phyloP scores from a whole-genome alignment of 2,329 filamentous ascomycete genomes.

The Colletotrichum theobromicola region DNA sequence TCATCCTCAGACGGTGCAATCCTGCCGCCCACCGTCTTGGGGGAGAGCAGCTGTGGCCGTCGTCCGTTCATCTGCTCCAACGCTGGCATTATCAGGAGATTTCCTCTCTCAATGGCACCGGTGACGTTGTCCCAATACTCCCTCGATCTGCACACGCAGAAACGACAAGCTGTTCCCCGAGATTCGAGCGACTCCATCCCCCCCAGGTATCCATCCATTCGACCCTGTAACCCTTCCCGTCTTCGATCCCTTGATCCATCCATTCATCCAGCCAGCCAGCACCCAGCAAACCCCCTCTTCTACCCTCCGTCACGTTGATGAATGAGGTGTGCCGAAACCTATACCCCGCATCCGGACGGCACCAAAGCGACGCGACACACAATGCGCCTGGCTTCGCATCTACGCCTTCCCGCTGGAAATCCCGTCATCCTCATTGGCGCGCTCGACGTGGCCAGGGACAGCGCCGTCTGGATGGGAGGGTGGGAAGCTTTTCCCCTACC shows the following conservation, averaged over 20 bases:
- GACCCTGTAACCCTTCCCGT: background rate
- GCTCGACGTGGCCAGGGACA: background rate
- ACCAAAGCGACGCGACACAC: constrained; percentile 16
- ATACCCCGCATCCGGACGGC: constrained; percentile 21
- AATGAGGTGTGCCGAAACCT: constrained; percentile 16
- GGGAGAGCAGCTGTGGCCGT: background rate
- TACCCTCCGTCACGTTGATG: constrained; percentile 13
- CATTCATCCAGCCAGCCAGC: background rate
- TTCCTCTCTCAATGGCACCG: background rate
- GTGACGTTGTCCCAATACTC: background rate
- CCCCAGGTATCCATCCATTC: constrained; percentile 9
- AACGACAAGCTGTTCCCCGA: background rate
- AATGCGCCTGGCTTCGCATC: constrained; percentile 19
- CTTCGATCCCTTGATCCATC: background rate
- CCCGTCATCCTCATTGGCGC: constrained; percentile 3
- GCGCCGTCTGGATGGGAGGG: constrained; percentile 12
- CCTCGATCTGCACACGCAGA: background rate
- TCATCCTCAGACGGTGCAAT: background rate
- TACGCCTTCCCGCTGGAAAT: background rate
- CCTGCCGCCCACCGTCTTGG: background rate
- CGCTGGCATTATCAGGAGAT: constrained; percentile 1
- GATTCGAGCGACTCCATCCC: constrained; percentile 19
- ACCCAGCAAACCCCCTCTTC: background rate
- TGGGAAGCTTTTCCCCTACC: constrained; percentile 16
- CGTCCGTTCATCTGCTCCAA: background rate